A percentile compares a stretch with the other conserved stretches of the same genome.
Evolutionary conservation across 2,329 filamentous ascomycete genomes (phyloP).

Genomic region (Cytospora chrysosperma): DNA sequence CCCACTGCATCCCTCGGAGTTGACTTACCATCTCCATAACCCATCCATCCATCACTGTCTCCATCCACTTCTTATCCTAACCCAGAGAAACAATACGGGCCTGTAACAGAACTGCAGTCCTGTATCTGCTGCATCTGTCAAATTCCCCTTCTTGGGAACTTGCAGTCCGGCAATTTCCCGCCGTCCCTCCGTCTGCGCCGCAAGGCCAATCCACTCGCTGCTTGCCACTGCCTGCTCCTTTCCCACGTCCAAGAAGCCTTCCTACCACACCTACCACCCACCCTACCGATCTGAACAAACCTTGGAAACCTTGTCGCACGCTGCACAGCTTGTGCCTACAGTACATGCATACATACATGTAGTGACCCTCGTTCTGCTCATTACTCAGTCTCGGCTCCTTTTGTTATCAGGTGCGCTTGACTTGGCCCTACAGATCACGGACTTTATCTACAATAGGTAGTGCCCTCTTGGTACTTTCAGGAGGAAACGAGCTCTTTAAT

Average conservation of each 20-base stretch:
- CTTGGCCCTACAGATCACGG: not conserved
- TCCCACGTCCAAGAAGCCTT: conserved; percentile 2
- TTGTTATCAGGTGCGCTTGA: not conserved
- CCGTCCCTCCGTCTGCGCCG: conserved; percentile 6
- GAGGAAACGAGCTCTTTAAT: conserved; percentile 7
- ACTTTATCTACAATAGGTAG: too few species aligned
- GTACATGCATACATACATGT: not conserved
- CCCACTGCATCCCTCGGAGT: conserved; percentile 3
- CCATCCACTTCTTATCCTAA: not conserved
- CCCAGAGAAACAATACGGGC: not conserved
- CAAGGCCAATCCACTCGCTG: not conserved
- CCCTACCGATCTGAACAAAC: not conserved
- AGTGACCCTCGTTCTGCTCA: not conserved
- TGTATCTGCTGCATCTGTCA: conserved; percentile 12
- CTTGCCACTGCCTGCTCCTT: conserved; percentile 13
- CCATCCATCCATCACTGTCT: not conserved
- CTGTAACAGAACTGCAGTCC: not conserved
- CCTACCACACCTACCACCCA: not conserved
- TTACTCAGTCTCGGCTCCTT: not conserved
- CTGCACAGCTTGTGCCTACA: not conserved
- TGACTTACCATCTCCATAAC: not conserved
- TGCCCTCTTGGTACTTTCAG: not conserved
- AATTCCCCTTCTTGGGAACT: conserved; percentile 1
- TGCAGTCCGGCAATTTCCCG: conserved; percentile 15
- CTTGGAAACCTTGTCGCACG: not conserved